Evolutionary conservation across 148 eudicot genomes (phyloP).

Genomic region (Heliosperma pusillum): DNA sequence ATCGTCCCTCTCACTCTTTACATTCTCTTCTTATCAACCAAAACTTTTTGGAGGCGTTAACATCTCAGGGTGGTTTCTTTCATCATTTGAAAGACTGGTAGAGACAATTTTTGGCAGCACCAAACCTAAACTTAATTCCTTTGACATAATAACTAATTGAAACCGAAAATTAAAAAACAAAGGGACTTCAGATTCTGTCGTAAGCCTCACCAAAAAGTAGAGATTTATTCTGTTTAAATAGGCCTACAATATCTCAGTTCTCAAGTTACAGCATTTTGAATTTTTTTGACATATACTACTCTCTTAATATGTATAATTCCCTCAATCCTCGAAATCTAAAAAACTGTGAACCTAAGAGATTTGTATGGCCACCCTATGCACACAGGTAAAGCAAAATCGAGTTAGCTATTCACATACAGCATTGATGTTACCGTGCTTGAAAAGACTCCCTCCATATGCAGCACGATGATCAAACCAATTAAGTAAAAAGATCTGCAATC

Average conservation of each 20-base stretch:
- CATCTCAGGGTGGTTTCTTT: too few species aligned
- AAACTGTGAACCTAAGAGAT: neutral
- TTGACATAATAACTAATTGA: neutral
- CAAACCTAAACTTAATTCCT: too few species aligned
- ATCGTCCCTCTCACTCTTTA: too few species aligned
- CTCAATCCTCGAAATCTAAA: conserved; percentile 19
- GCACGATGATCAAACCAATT: conserved; percentile 15
- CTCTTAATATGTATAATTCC: conserved; percentile 23
- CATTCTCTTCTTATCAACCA: too few species aligned
- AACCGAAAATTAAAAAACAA: neutral
- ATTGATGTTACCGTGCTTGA: conserved; percentile 10
- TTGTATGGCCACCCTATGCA: conserved; percentile 19
- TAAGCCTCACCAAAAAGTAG: neutral
- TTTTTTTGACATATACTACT: conserved; percentile 10
- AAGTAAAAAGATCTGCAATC: conserved; percentile 14
- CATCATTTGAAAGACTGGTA: too few species aligned
- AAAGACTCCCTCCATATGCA: conserved; percentile 12
- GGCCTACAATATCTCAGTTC: conserved; percentile 13
- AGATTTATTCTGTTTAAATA: conserved; percentile 3
- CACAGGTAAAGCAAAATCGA: conserved; percentile 27
- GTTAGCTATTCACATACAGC: conserved; percentile 34
- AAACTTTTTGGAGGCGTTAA: too few species aligned
- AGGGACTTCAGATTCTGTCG: neutral
- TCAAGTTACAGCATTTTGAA: conserved; percentile 14
- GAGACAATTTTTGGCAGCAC: too few species aligned